Evolutionary conservation across 2,329 filamentous ascomycete genomes (phyloP).

Genomic region (Pseudogymnoascus sp.): DNA sequence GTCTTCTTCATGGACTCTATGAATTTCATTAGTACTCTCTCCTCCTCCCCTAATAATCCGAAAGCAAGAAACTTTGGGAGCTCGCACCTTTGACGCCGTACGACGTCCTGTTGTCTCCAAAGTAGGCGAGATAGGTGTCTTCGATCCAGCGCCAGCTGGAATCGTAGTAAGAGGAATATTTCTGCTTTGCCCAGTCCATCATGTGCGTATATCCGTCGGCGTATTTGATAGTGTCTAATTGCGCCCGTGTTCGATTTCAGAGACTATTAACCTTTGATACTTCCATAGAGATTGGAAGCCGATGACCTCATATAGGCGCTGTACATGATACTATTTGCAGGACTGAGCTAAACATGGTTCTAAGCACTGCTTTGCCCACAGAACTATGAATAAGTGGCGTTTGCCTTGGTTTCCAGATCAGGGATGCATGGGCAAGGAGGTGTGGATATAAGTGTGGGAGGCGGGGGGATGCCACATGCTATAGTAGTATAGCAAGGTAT

Average conservation of each 20-base stretch:
- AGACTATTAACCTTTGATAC: neutral
- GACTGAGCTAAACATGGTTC: neutral
- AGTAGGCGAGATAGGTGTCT: constrained; percentile 24
- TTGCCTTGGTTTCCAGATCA: neutral
- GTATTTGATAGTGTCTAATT: neutral
- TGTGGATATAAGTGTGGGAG: neutral
- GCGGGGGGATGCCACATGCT: neutral
- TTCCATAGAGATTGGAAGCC: constrained; percentile 1
- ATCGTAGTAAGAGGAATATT: constrained; percentile 17
- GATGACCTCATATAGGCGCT: neutral
- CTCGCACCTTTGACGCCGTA: constrained; percentile 23
- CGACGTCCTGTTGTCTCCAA: constrained; percentile 23
- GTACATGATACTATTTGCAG: neutral
- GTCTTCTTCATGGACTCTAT: constrained; percentile 21
- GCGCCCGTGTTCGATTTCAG: neutral
- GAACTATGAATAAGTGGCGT: neutral
- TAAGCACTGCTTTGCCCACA: neutral
- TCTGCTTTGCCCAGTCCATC: constrained; percentile 10
- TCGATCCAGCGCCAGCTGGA: constrained; percentile 21
- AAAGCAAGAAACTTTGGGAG: neutral
- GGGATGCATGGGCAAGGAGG: neutral
- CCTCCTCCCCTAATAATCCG: neutral
- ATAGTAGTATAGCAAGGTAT: neutral
- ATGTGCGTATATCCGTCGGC: neutral
- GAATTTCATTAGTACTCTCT: neutral